phyloP scores from a whole-genome alignment of 192 early-diverging fungal species.

The Linnemannia elongata region DNA sequence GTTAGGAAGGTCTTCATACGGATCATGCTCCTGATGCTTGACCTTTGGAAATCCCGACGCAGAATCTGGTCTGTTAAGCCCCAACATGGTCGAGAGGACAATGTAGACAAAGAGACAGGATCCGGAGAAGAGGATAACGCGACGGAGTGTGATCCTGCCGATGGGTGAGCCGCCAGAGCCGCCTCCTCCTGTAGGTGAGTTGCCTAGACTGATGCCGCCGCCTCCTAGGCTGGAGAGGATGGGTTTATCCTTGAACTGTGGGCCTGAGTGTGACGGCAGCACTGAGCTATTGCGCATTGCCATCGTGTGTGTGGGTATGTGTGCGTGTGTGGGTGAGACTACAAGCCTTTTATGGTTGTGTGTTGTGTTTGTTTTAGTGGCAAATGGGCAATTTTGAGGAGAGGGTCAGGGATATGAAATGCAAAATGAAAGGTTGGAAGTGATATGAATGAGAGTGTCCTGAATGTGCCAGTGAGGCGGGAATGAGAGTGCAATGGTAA shows the following conservation, averaged over 20 bases:
- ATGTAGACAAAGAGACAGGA: constrained; percentile 48
- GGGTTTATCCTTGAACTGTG: constrained; percentile 50
- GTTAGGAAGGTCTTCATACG: constrained; percentile 20
- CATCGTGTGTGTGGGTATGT: neutral
- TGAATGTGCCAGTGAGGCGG: neutral
- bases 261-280: constrained; percentile 30
- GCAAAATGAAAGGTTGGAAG: neutral
- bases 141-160: constrained; percentile 30
- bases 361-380: neutral
- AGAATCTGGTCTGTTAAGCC: neutral
- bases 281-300: constrained; percentile 39
- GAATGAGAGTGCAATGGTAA: neutral
- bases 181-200: constrained; percentile 7
- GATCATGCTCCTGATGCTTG: constrained; percentile 27
- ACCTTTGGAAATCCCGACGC: neutral
- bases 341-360: neutral
- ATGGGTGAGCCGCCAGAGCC: neutral
- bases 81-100: constrained; percentile 34
- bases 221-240: constrained; percentile 9
- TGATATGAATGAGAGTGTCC: neutral
- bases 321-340: neutral
- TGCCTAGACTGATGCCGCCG: neutral
- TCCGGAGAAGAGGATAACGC: constrained; percentile 27
- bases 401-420: neutral
- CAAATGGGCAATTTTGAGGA: neutral